These are phyloP conservation scores for Neurospora sp. DNA, from an alignment of 495 filamentous ascomycete species.

Conservation along the genomic window DNA sequence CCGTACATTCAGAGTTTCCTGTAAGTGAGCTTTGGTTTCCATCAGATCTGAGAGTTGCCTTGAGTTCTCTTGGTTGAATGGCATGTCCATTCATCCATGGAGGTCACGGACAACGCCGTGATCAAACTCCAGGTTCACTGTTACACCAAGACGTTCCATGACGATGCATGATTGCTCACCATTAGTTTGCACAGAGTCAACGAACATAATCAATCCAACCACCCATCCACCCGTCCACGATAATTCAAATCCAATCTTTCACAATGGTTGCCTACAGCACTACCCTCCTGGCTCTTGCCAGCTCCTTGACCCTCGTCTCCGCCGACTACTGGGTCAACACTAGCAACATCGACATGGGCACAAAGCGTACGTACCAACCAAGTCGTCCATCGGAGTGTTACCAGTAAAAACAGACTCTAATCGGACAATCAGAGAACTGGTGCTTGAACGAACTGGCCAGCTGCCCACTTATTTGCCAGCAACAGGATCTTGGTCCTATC, in stretches of 20 bases:
- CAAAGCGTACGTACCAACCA: constrained; percentile 24
- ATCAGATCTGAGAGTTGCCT: background rate
- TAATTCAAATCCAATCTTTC: constrained; percentile 1
- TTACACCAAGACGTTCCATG: background rate
- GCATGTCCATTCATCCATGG: background rate
- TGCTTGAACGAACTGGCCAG: constrained; percentile 54
- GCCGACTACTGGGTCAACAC: constrained; percentile 52
- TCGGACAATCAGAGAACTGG: constrained; percentile 47
- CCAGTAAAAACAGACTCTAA: constrained; percentile 13
- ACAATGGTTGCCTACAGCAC: constrained; percentile 39
- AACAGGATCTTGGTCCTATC: constrained; percentile 44
- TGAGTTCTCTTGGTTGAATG: background rate
- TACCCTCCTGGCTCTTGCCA: constrained; percentile 35
- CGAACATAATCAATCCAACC: background rate
- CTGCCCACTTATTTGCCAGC: constrained; percentile 73
- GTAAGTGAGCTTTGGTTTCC: background rate
- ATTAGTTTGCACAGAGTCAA: background rate
- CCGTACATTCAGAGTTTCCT: background rate
- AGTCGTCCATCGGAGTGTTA: background rate
- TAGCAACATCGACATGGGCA: constrained; percentile 38
- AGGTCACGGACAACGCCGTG: background rate
- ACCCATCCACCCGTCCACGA: background rate
- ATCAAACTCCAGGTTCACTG: background rate
- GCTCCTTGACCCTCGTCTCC: constrained; percentile 26
- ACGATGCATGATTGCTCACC: background rate